A percentile compares a stretch with the other conserved stretches of the same genome.
phyloP scores from a whole-genome alignment of 805 yeast species.

The Saturnispora diversa region DNA sequence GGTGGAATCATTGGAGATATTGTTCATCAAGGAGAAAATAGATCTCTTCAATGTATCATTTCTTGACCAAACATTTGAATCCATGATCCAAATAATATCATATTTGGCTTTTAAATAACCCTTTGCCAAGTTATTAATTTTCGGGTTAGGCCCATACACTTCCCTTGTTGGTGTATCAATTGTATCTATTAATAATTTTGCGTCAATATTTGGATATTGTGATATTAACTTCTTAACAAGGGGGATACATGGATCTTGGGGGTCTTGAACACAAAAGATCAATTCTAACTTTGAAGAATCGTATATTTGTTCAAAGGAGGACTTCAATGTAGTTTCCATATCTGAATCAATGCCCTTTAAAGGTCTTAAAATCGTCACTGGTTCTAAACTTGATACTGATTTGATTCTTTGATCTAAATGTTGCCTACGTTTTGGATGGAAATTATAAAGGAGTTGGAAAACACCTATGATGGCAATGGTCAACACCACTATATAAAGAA shows the following conservation, averaged over 20 bases:
- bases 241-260: constrained; percentile 55
- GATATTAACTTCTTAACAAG: constrained; percentile 42
- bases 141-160: constrained; percentile 79
- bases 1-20: constrained; percentile 43
- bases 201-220: constrained; percentile 49
- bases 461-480: constrained; percentile 26
- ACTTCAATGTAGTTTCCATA: constrained; percentile 55
- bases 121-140: constrained; percentile 77
- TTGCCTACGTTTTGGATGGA: constrained; percentile 17
- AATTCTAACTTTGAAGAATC: constrained; percentile 55
- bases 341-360: constrained; percentile 79
- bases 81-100: constrained; percentile 79
- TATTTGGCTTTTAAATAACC: constrained; percentile 61
- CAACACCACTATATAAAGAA: constrained; percentile 27
- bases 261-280: constrained; percentile 65
- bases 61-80: constrained; percentile 74
- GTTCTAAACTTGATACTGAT: constrained; percentile 33
- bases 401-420: constrained; percentile 8
- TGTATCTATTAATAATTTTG: constrained; percentile 47
- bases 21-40: constrained; percentile 40
- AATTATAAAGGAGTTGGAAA: constrained; percentile 20
- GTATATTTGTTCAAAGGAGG: constrained; percentile 62
- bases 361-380: constrained; percentile 76
- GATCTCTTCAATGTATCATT: constrained; percentile 60
- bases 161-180: constrained; percentile 28